phyloP scores from a whole-genome alignment of 805 yeast species.

The Priceomyces medius region DNA sequence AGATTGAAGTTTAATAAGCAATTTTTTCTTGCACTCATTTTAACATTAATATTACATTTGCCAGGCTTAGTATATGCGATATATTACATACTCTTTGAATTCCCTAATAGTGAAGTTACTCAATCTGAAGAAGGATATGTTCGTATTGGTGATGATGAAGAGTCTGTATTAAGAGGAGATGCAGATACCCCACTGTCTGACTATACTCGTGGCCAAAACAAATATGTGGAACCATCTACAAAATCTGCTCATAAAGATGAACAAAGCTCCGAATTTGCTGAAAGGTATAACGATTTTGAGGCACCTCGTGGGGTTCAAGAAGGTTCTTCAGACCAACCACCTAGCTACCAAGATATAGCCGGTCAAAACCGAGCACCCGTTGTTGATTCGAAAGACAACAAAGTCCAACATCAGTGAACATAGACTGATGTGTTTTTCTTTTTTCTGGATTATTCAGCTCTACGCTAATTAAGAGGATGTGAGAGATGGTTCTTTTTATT shows the following conservation, averaged over 20 bases:
- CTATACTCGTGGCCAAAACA: not conserved
- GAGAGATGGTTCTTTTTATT: no score
- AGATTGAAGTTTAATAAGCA: constrained; percentile 34
- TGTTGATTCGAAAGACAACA: constrained; percentile 23
- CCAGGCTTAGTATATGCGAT: constrained; percentile 35
- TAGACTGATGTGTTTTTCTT: not conserved
- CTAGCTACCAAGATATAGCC: constrained; percentile 26
- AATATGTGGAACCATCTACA: no score
- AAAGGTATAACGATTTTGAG: not conserved
- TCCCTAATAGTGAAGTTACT: constrained; percentile 8
- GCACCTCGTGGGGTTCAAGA: constrained; percentile 1
- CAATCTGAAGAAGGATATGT: constrained; percentile 16
- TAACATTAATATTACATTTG: constrained; percentile 32
- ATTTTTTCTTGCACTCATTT: constrained; percentile 28
- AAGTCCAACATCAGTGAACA: constrained; percentile 26
- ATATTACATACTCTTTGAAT: constrained; percentile 24
- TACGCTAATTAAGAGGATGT: no score
- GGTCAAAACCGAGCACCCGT: constrained; percentile 12
- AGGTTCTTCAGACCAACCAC: constrained; percentile 14
- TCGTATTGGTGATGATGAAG: constrained; percentile 23
- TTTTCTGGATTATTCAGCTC: no score
- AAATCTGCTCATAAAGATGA: no score
- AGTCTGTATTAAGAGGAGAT: constrained; percentile 1
- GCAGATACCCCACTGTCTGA: not conserved
- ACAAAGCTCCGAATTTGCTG: not conserved